Evolutionary conservation across 2,329 filamentous ascomycete genomes (phyloP).

Genomic region (Alternaria brassicae): DNA sequence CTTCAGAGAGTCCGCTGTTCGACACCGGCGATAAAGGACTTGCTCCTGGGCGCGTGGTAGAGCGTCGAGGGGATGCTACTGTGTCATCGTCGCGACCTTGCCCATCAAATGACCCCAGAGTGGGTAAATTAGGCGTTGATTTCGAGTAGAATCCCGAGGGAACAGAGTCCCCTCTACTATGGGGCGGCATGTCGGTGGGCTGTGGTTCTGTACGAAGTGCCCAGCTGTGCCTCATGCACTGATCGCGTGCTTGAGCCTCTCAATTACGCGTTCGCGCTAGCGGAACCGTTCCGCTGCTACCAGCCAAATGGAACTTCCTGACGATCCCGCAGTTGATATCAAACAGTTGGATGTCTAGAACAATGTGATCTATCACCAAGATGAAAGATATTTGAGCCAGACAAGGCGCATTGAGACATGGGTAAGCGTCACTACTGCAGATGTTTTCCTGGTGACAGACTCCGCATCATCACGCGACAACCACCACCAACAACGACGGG

Average conservation of each 20-base stretch:
- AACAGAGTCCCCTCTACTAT: constrained; percentile 52
- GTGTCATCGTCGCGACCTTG: constrained; percentile 6
- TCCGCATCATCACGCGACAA: no score
- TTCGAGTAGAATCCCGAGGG: constrained; percentile 55
- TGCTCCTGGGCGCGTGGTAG: constrained; percentile 13
- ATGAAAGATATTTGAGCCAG: no score
- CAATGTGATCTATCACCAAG: no score
- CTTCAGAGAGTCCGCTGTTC: constrained; percentile 45
- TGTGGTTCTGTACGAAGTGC: constrained; percentile 1
- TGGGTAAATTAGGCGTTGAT: constrained; percentile 57
- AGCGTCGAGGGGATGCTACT: constrained; percentile 13
- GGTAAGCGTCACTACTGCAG: no score
- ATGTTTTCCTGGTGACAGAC: no score
- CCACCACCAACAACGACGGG: no score
- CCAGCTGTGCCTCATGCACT: constrained; percentile 16
- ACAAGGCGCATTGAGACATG: no score
- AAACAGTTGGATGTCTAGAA: no score
- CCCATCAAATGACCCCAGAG: constrained; percentile 45
- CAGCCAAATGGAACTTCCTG: not conserved
- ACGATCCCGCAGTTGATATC: no score
- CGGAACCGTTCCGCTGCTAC: constrained; percentile 4
- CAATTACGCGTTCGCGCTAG: constrained; percentile 15
- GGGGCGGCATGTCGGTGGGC: constrained; percentile 51
- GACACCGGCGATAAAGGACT: constrained; percentile 31
- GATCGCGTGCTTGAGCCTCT: constrained; percentile 29